Conservation (phyloP, 2,329 filamentous ascomycete species). For the Passalora sequoiae region DNA sequence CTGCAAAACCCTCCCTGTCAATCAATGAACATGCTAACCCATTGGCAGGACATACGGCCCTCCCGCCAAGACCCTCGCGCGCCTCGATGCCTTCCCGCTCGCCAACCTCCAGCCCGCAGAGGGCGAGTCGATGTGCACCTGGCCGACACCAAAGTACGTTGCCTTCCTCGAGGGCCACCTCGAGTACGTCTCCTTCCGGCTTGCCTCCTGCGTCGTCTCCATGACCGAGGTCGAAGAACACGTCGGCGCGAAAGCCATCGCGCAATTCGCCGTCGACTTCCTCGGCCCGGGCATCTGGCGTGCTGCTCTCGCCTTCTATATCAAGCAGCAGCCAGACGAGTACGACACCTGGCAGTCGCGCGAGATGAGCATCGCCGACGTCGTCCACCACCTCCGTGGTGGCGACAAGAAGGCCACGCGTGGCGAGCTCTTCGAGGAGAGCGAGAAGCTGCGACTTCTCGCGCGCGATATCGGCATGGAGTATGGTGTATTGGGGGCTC, state of each 20-base stretch:
- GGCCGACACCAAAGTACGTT: neutral
- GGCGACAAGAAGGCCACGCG: conserved; percentile 1
- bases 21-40: too few species aligned
- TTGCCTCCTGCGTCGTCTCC: neutral
- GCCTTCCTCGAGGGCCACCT: neutral
- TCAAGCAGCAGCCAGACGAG: neutral
- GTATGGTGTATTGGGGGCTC: neutral
- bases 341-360: neutral
- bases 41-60: neutral
- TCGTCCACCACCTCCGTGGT: conserved; percentile 1
- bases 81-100: neutral
- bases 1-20: too few species aligned
- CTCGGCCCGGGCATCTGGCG: conserved; percentile 1
- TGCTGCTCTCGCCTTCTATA: neutral
- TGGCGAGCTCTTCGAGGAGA: conserved; percentile 1
- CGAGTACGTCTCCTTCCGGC: conserved; percentile 1
- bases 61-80: neutral
- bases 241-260: neutral
- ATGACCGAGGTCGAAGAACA: neutral
- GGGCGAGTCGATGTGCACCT: neutral
- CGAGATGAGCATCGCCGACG: neutral
- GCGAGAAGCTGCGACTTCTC: neutral
- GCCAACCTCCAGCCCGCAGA: neutral
- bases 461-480: neutral
- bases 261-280: conserved; percentile 4